Base-by-base conservation (phyloP, 352 stramenopile species). In the Aphanomyces invadans region DNA sequence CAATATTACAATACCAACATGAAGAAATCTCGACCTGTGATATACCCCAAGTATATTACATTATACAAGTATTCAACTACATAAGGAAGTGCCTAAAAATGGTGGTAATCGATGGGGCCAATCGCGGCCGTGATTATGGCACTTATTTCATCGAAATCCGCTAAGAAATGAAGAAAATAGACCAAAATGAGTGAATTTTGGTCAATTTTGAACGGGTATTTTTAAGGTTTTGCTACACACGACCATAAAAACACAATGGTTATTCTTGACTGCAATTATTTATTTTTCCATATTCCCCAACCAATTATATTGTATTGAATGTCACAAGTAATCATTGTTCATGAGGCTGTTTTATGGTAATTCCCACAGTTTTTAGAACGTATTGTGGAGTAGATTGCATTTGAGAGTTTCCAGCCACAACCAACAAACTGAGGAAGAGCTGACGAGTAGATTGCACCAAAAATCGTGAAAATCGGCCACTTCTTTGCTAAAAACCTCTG, bases 91-190 rank as follows among this genome's bases (percentile, higher is more conserved):
- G 36, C 15, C 36, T 42, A 15, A 15, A 42, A 42, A 15, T 42
- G 36, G 44, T 25, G 44, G 44, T 4, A 52, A 52, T 52, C 44
- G 44, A 52, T 25, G 9, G 12, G 44, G 44, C 44, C 44, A 52
- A 52, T 52, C 44, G 23, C 12, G 7, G 21, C 44, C 9, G 21
- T 26, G 9, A 52, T 52, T 52, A 25, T 52, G 44, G 44, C 44
- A 52, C 44, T 52, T 26, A 52, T 52, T 52, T 52, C 44, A 52
- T 52, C 44, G 44, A 52, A 52, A 52, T 52, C 44, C 44, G 44
- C 9, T n/a, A 26, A 7, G 44, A 52, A 26, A 26, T 52, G 44
- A 25, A n/a, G 21, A 23, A 52, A 25, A 42, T 60, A 60, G 11
- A 31, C 42, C 4, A 23, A 60, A 60, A 38, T 42, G 23, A 60